Conservation (phyloP, 805 yeast genomes). For the Candida namnaoensis region DNA sequence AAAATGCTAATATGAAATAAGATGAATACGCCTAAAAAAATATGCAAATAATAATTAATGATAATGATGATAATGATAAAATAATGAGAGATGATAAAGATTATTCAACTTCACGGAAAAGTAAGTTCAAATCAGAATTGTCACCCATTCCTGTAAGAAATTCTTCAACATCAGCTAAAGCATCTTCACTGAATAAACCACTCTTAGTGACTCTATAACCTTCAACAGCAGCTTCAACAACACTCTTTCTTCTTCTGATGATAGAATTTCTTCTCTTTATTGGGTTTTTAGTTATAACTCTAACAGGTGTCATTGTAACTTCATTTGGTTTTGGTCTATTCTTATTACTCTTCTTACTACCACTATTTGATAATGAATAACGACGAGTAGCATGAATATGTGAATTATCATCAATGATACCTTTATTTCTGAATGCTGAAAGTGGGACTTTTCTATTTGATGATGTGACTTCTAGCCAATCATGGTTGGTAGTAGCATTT, state of each 20-base stretch:
- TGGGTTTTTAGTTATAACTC: constrained; percentile 5
- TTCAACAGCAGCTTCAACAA: constrained; percentile 68
- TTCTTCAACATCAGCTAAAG: constrained; percentile 69
- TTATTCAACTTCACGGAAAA: constrained; percentile 20
- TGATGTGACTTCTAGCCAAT: constrained; percentile 24
- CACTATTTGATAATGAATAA: constrained; percentile 7
- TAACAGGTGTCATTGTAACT: constrained; percentile 11
- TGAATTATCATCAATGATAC: constrained; percentile 26
- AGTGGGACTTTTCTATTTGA: constrained; percentile 59
- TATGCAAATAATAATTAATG: not conserved
- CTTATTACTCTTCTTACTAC: constrained; percentile 4
- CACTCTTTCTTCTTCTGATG: constrained; percentile 53
- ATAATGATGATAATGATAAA: too few relatives aligned
- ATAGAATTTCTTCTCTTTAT: constrained; percentile 13
- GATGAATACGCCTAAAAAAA: too few relatives aligned
- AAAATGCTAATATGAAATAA: too few relatives aligned
- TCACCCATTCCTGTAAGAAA: constrained; percentile 43
- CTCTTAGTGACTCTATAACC: constrained; percentile 68
- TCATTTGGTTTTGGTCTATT: constrained; percentile 8
- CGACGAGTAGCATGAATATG: constrained; percentile 19
- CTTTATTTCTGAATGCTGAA: constrained; percentile 86
- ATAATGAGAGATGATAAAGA: not conserved
- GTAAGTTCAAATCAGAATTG: constrained; percentile 28
- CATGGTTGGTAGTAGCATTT: constrained; percentile 38
- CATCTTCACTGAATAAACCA: constrained; percentile 70